These are phyloP conservation scores for Whalleya microplaca DNA, from an alignment of 2,329 filamentous ascomycete species.

Conservation along the genomic window DNA sequence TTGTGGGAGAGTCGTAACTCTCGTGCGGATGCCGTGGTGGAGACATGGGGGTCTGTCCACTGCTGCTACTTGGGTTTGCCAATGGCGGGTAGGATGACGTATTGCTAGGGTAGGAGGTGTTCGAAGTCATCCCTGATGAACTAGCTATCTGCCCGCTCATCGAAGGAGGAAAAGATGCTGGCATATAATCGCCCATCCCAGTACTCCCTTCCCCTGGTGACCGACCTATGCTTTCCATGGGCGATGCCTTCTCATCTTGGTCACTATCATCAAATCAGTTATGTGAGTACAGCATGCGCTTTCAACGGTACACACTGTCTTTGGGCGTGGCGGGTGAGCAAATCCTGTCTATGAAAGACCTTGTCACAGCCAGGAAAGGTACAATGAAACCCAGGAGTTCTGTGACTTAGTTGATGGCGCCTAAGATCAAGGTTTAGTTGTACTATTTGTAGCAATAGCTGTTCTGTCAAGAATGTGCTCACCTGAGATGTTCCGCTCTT, in stretches of 20 bases:
- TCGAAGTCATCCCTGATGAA: slow-evolving; percentile 29
- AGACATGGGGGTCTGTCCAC: slow-evolving; percentile 33
- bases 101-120: slow-evolving; percentile 25
- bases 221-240: slow-evolving; percentile 36
- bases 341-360: slow-evolving; percentile 61
- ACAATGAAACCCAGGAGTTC: slow-evolving; percentile 56
- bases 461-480: slow-evolving; percentile 17
- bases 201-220: slow-evolving; percentile 25
- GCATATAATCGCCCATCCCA: slow-evolving; percentile 16
- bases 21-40: slow-evolving; percentile 24
- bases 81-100: slow-evolving; percentile 25
- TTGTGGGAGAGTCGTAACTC: slow-evolving; percentile 20
- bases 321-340: slow-evolving; percentile 60
- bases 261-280: slow-evolving; percentile 41
- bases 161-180: no score
- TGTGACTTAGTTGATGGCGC: slow-evolving; percentile 64
- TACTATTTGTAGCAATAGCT: slow-evolving; percentile 8
- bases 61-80: slow-evolving; percentile 21
- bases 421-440: slow-evolving; percentile 42
- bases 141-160: slow-evolving; percentile 18
- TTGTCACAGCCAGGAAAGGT: slow-evolving; percentile 57
- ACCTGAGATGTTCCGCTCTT: slow-evolving; percentile 66
- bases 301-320: slow-evolving; percentile 48
- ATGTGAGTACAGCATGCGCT: background rate
- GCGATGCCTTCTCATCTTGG: slow-evolving; percentile 44